Evolutionary conservation across 306 rosid genomes (phyloP).

Genomic region (Inga oerstediana): DNA sequence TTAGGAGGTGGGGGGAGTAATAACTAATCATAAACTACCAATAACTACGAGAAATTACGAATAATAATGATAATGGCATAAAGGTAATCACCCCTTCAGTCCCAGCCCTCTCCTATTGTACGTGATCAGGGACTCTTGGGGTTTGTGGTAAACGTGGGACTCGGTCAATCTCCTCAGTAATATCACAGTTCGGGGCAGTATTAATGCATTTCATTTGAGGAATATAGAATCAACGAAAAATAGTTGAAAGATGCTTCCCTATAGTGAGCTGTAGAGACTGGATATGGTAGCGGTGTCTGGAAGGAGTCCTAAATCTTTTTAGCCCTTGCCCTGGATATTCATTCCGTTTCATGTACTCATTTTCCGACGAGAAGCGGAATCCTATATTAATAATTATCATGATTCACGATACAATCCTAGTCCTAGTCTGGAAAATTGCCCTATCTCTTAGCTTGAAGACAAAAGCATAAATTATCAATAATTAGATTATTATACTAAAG

Average conservation of each 20-base stretch:
- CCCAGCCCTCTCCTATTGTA: not conserved
- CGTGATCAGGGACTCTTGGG: not conserved
- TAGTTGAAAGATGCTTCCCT: not conserved
- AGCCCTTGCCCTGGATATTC: not conserved
- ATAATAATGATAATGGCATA: not conserved
- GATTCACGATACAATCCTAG: constrained; percentile 10
- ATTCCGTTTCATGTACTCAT: not conserved
- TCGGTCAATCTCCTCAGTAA: not conserved
- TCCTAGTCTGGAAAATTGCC: constrained; percentile 24
- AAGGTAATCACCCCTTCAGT: not conserved
- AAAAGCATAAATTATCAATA: constrained; percentile 21
- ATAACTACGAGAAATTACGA: not conserved
- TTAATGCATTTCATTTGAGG: not conserved
- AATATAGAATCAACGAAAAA: not conserved
- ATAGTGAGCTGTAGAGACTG: not conserved
- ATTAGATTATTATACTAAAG: constrained; percentile 20
- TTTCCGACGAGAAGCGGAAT: constrained; percentile 3
- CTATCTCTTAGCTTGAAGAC: constrained; percentile 19
- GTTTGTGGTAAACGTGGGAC: not conserved
- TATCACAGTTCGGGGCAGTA: not conserved
- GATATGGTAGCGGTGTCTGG: not conserved
- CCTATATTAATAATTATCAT: constrained; percentile 1
- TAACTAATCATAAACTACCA: not conserved
- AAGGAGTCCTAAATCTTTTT: not conserved
- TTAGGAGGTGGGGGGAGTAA: too few species aligned